Conservation (phyloP, 1,139 yeast species). For the Saccharomyces pastorianus region DNA sequence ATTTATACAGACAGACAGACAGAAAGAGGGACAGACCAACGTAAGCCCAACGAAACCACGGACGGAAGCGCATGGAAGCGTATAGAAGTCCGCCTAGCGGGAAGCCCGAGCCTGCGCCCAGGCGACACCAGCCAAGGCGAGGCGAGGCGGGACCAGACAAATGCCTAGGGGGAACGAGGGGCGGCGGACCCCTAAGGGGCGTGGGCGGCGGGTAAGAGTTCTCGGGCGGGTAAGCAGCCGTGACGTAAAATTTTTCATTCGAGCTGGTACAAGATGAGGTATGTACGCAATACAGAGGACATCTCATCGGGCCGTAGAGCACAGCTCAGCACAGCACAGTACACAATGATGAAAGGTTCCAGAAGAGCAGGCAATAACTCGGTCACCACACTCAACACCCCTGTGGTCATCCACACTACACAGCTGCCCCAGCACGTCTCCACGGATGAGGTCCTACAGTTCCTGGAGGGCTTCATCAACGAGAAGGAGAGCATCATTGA, state of each 20-base stretch:
- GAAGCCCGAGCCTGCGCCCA: too few relatives aligned
- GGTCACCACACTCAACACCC: slow-evolving; percentile 43
- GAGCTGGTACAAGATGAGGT: slow-evolving; percentile 3
- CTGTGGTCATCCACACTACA: slow-evolving; percentile 38
- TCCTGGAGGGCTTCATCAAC: slow-evolving; percentile 40
- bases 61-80: not conserved
- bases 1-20: not conserved
- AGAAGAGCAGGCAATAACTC: slow-evolving; percentile 33
- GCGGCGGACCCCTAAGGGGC: not conserved
- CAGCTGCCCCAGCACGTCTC: slow-evolving; percentile 29
- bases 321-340: not conserved
- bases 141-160: not conserved
- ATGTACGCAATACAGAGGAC: not conserved
- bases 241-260: not conserved
- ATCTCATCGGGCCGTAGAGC: not conserved
- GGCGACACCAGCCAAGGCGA: not conserved
- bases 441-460: slow-evolving; percentile 38
- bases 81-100: not conserved
- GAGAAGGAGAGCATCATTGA: slow-evolving; percentile 22
- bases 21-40: not conserved
- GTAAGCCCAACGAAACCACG: not conserved
- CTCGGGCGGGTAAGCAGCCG: not conserved
- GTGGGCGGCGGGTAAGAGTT: not conserved
- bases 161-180: not conserved
- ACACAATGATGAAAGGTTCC: slow-evolving; percentile 29